Percentiles rank a stretch among this genome's conserved stretches.
These are phyloP conservation scores for Xylaria flabelliformis DNA, from an alignment of 495 filamentous ascomycete genomes.

Conservation along the genomic window DNA sequence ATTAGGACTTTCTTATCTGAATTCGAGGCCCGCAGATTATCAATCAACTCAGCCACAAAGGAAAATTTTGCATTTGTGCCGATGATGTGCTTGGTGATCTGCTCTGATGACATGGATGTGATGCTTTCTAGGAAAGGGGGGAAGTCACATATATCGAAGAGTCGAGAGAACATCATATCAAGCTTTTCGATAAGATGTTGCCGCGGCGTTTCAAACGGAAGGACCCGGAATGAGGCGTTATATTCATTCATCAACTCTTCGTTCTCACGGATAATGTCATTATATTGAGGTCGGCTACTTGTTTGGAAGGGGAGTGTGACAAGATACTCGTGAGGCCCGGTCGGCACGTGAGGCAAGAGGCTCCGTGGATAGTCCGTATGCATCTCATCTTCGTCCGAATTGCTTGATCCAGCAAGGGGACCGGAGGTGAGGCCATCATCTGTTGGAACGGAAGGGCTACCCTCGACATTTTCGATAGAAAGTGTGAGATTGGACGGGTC, in stretches of 20 bases:
- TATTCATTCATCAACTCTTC: conserved; percentile 44
- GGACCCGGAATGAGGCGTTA: conserved; percentile 38
- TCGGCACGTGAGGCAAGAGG: conserved; percentile 31
- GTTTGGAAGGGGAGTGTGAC: conserved; percentile 52
- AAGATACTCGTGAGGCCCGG: conserved; percentile 38
- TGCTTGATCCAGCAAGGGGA: conserved; percentile 19
- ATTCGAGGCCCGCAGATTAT: conserved; percentile 33
- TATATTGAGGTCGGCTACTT: conserved; percentile 46
- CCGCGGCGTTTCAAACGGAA: conserved; percentile 35
- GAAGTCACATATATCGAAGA: conserved; percentile 51
- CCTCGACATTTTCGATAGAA: conserved; percentile 40
- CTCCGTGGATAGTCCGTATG: conserved; percentile 31
- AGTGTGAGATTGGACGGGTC: conserved; percentile 47
- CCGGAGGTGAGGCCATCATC: conserved; percentile 31
- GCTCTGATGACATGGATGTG: conserved; percentile 34
- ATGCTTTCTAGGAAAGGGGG: conserved; percentile 47
- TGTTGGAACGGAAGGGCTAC: conserved; percentile 32
- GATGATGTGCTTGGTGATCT: conserved; percentile 47
- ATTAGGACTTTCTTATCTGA: conserved; percentile 48
- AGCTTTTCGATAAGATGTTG: conserved; percentile 39
- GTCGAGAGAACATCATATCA: conserved; percentile 45
- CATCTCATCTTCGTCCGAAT: conserved; percentile 32
- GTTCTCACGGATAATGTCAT: conserved; percentile 46
- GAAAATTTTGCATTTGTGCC: conserved; percentile 53
- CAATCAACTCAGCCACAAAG: conserved; percentile 53